Evolutionary conservation across 192 early-diverging fungal species (phyloP).

Genomic region (Backusella sp.): DNA sequence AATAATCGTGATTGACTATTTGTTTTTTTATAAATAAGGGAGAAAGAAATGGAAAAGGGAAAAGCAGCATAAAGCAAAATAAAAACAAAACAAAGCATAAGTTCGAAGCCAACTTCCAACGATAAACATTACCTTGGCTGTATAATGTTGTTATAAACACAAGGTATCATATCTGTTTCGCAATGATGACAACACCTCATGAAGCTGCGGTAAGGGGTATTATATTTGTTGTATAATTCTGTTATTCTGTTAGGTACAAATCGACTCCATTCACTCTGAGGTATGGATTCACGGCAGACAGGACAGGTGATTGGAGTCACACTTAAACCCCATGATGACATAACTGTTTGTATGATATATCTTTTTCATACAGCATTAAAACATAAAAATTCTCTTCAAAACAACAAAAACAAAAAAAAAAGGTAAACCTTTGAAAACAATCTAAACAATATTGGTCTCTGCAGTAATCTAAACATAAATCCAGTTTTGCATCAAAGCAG

Average conservation of each 20-base stretch:
- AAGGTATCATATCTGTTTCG: conserved; percentile 45
- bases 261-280: conserved; percentile 54
- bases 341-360: conserved; percentile 56
- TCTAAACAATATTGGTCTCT: conserved; percentile 56
- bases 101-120: background rate
- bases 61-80: background rate
- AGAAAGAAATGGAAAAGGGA: background rate
- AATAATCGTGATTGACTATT: background rate
- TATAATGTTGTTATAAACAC: conserved; percentile 13
- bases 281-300: conserved; percentile 50
- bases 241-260: conserved; percentile 46
- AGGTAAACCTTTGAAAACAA: conserved; percentile 30
- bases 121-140: conserved; percentile 5
- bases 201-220: conserved; percentile 54
- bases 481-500: conserved; percentile 56
- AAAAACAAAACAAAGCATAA: background rate
- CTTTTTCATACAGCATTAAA: conserved; percentile 13
- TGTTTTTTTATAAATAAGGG: background rate
- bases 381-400: background rate
- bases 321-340: conserved; percentile 56
- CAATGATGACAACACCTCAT: conserved; percentile 49
- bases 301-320: conserved; percentile 60
- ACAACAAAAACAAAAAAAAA: conserved; percentile 3
- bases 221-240: conserved; percentile 49
- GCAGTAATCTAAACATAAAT: conserved; percentile 56